Conservation (phyloP, 1,284 basidiomycete genomes). For the Ustilago lituana region DNA sequence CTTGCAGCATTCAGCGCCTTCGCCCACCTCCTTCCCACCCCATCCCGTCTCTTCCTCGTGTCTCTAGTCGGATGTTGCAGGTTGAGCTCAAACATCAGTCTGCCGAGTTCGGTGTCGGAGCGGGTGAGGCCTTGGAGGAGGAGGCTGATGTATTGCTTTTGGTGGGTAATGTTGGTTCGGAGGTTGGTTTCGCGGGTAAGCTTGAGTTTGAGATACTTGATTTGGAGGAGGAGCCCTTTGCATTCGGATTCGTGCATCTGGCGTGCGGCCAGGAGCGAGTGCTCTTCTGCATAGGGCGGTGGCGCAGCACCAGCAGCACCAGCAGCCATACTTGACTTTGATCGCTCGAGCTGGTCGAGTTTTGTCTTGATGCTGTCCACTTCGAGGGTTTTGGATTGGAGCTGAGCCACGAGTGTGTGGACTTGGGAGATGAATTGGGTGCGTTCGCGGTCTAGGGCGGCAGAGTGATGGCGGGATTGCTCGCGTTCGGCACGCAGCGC, state of each 20-base stretch:
- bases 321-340: too few species aligned
- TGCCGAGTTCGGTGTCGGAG: conserved; percentile 23
- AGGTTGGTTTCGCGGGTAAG: conserved; percentile 85
- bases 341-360: conserved; percentile 27
- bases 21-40: conserved; percentile 20
- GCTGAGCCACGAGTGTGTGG: conserved; percentile 25
- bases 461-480: conserved; percentile 18
- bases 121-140: conserved; percentile 30
- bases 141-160: conserved; percentile 72
- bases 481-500: conserved; percentile 37
- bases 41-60: conserved; percentile 2
- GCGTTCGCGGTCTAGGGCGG: conserved; percentile 26
- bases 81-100: conserved; percentile 35
- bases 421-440: conserved; percentile 32
- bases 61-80: conserved; percentile 15
- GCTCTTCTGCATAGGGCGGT: conserved; percentile 20
- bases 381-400: conserved; percentile 33
- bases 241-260: conserved; percentile 80
- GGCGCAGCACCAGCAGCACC: too few species aligned
- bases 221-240: conserved; percentile 86
- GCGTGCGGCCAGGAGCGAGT: conserved; percentile 17
- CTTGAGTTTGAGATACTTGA: conserved; percentile 89
- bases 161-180: conserved; percentile 81
- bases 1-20: conserved; percentile 26
- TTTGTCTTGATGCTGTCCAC: conserved; percentile 39